These are phyloP conservation scores for Nitzschia sp. DNA, from an alignment of 108 stramenopile species.

Conservation along the genomic window DNA sequence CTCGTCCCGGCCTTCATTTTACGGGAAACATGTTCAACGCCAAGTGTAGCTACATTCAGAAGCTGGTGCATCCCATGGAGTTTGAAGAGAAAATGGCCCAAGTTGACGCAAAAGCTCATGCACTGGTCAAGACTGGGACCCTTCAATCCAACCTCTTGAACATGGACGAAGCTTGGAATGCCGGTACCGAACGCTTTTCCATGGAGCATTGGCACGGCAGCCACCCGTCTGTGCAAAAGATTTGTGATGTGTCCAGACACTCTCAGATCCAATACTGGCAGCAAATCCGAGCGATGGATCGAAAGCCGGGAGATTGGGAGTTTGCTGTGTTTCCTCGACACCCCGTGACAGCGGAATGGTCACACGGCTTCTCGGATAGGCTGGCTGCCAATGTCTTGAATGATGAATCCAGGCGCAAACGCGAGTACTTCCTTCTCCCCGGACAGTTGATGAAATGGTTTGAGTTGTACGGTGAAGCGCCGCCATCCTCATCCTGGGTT, in stretches of 20 bases:
- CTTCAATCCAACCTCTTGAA: neutral
- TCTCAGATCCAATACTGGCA: neutral
- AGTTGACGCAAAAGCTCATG: neutral
- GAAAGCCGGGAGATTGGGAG: neutral
- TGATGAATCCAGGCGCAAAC: neutral
- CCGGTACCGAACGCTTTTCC: neutral
- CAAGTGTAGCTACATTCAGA: neutral
- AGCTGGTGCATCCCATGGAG: neutral
- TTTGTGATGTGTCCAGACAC: neutral
- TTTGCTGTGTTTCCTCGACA: neutral
- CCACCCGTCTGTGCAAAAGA: neutral
- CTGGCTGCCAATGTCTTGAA: neutral
- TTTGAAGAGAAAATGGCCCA: neutral
- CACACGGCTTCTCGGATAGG: too few species aligned
- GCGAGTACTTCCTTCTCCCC: conserved; percentile 7
- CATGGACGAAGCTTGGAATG: neutral
- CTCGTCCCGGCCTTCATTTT: neutral
- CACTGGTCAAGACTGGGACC: neutral
- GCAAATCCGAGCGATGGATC: neutral
- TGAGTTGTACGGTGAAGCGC: neutral
- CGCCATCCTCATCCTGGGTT: neutral
- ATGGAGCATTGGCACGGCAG: conserved; percentile 11
- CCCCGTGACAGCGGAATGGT: neutral
- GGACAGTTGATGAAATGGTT: neutral
- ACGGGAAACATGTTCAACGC: conserved; percentile 10